Evolutionary conservation across 495 filamentous ascomycete genomes (phyloP).

Genomic region (Neurospora sp.): DNA sequence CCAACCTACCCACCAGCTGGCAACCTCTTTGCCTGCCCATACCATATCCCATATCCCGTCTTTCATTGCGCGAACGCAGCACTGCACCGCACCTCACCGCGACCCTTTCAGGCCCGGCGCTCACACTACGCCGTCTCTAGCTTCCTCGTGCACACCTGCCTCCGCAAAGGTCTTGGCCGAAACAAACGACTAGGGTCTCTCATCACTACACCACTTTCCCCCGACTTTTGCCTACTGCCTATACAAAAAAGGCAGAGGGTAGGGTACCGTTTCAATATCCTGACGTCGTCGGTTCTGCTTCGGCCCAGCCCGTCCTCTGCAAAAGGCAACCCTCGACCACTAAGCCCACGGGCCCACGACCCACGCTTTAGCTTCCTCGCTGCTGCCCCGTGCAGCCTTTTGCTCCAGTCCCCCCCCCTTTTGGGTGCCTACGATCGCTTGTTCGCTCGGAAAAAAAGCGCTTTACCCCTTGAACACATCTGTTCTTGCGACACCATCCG

Average conservation of each 20-base stretch:
- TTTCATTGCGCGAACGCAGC: background rate
- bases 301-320: background rate
- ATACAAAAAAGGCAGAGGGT: background rate
- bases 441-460: background rate
- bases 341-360: background rate
- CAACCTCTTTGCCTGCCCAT: background rate
- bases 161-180: background rate
- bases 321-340: background rate
- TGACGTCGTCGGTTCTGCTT: background rate
- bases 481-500: background rate
- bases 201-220: background rate
- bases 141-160: background rate
- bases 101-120: background rate
- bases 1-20: background rate
- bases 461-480: background rate
- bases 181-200: background rate
- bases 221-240: background rate
- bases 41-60: background rate
- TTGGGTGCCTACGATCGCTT: background rate
- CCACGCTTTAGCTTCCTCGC: background rate
- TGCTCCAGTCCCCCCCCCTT: background rate
- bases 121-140: background rate
- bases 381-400: background rate
- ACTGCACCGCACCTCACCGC: background rate
- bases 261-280: background rate